A percentile compares a stretch with the other conserved stretches of the same genome.
Conservation (phyloP, 2,329 filamentous ascomycete genomes). For the Pseudocercospora crystallina region DNA sequence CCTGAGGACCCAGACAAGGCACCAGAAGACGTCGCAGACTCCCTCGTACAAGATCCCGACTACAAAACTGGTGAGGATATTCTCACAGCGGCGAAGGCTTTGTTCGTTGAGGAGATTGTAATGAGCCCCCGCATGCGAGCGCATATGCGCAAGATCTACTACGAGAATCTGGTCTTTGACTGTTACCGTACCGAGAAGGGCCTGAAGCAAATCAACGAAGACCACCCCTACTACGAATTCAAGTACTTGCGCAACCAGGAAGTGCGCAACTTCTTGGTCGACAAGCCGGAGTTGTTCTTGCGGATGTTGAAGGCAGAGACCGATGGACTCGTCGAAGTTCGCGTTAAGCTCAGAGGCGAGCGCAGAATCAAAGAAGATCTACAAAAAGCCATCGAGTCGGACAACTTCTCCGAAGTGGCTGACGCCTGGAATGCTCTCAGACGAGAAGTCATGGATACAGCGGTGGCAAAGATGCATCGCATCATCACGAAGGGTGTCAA, state of each 20-base stretch:
- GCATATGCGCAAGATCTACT: conserved; percentile 79
- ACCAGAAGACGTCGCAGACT: conserved; percentile 85
- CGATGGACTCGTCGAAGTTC: conserved; percentile 86
- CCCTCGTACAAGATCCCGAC: conserved; percentile 66
- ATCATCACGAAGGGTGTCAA: conserved; percentile 90
- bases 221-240: conserved; percentile 95
- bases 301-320: conserved; percentile 98
- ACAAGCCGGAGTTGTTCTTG: conserved; percentile 83
- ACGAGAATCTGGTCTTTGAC: conserved; percentile 79
- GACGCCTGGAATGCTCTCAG: conserved; percentile 93
- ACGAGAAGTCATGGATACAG: conserved; percentile 77
- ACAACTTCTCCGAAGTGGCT: conserved; percentile 91
- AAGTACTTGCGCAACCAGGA: conserved; percentile 93
- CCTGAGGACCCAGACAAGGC: conserved; percentile 79
- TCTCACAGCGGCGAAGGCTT: conserved; percentile 74
- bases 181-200: conserved; percentile 93
- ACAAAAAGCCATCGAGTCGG: conserved; percentile 82
- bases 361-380: conserved; percentile 74
- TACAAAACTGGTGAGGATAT: conserved; percentile 76
- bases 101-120: conserved; percentile 88
- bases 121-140: conserved; percentile 87
- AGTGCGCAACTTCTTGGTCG: conserved; percentile 64
- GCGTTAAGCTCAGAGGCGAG: conserved; percentile 72
- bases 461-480: conserved; percentile 76
- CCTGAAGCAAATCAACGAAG: conserved; percentile 86